Conservation (phyloP, 257 asterid species). For the Lycium barbarum region DNA sequence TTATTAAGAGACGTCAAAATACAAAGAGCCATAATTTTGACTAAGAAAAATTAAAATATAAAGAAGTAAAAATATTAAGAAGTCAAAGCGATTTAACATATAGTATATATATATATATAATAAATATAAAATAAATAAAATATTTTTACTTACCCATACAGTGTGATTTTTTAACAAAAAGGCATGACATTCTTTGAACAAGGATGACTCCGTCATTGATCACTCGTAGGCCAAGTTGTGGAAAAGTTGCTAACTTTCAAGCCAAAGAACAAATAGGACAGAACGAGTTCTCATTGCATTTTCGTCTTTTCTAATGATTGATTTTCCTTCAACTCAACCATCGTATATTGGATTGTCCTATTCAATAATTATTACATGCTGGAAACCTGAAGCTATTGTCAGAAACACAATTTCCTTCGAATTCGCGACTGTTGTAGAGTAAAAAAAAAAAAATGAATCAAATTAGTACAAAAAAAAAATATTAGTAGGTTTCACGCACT, state of each 20-base stretch:
- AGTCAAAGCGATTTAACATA: neutral
- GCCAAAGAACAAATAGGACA: neutral
- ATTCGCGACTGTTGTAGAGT: too few relatives aligned
- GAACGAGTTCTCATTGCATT: neutral
- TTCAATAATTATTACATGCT: neutral
- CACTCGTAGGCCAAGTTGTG: neutral
- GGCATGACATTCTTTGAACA: neutral
- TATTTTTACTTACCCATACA: too few relatives aligned
- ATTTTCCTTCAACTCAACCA: constrained; percentile 13
- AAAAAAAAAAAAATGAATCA: too few relatives aligned
- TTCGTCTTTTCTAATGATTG: constrained; percentile 8
- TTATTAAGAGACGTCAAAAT: neutral
- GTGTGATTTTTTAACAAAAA: neutral
- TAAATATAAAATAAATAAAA: too few relatives aligned
- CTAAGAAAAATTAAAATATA: neutral
- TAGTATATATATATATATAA: neutral
- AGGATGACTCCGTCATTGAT: neutral
- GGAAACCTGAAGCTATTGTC: neutral
- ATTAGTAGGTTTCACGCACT: too few relatives aligned
- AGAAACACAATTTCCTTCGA: neutral
- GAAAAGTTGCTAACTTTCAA: neutral
- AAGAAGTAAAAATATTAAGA: neutral
- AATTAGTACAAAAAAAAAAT: too few relatives aligned
- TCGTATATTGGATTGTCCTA: neutral
- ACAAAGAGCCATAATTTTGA: neutral